Percentiles rank a stretch among this genome's conserved stretches.
Evolutionary conservation across 2,329 filamentous ascomycete species (phyloP).

Genomic region (Trichoderma harzianum): DNA sequence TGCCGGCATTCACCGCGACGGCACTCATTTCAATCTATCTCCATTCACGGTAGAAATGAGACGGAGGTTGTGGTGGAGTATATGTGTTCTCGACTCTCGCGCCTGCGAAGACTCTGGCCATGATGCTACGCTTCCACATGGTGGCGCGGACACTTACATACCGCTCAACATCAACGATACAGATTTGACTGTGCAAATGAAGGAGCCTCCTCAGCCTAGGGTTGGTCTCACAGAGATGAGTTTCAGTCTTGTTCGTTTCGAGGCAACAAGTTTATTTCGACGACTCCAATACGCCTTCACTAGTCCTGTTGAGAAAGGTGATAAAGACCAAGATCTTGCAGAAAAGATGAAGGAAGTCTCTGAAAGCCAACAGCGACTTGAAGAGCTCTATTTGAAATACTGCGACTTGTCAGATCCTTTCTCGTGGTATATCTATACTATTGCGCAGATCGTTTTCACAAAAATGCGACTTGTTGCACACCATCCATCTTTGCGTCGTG

Average conservation of each 20-base stretch:
- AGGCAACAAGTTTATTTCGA: neutral
- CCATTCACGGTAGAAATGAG: neutral
- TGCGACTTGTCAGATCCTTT: neutral
- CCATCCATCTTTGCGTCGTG: neutral
- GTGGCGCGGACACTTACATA: neutral
- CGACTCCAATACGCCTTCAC: neutral
- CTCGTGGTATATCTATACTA: neutral
- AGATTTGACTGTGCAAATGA: neutral
- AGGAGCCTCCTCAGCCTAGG: neutral
- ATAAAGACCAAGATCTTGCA: neutral
- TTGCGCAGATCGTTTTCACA: neutral
- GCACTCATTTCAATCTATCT: neutral
- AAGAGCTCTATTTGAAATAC: neutral
- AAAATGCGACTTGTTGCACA: slow-evolving; percentile 3
- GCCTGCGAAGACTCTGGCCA: slow-evolving; percentile 2
- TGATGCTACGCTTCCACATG: neutral
- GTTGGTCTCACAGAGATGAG: neutral
- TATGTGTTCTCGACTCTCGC: neutral
- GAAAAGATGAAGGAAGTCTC: neutral
- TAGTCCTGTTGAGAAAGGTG: neutral
- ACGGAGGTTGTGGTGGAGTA: neutral
- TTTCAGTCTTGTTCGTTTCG: neutral
- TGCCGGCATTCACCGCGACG: neutral
- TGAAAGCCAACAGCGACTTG: neutral
- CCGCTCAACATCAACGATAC: neutral